Conservation (phyloP, 768 basidiomycete genomes). For the Mycena amicta region DNA sequence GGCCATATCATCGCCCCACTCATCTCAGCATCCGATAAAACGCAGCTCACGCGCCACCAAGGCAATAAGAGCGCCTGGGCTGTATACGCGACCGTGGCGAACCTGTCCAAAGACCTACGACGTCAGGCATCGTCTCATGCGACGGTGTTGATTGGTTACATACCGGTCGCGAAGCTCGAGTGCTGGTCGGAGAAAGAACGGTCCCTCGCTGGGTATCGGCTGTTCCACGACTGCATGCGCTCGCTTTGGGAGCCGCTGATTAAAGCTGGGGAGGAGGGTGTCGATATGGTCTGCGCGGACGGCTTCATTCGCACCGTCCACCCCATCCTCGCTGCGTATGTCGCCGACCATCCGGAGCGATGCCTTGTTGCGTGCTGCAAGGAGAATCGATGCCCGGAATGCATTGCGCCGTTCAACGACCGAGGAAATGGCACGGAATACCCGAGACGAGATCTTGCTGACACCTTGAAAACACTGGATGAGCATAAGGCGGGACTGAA, state of each 20-base stretch:
- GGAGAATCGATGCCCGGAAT: constrained; percentile 18
- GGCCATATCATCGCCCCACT: constrained; percentile 28
- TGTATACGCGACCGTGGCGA: constrained; percentile 38
- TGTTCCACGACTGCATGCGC: constrained; percentile 37
- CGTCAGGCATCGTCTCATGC: constrained; percentile 29
- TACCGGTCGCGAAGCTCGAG: constrained; percentile 36
- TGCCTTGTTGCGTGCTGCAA: constrained; percentile 9
- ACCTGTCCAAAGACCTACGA: constrained; percentile 29
- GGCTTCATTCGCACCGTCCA: not conserved
- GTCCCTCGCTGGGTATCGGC: constrained; percentile 25
- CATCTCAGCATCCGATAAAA: constrained; percentile 41
- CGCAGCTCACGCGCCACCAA: constrained; percentile 30
- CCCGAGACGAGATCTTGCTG: not conserved
- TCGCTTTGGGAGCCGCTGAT: constrained; percentile 29
- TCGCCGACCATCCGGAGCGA: constrained; percentile 16
- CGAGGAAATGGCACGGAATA: not conserved
- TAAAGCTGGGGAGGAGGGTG: constrained; percentile 7
- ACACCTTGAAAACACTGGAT: constrained; percentile 17
- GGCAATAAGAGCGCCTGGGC: constrained; percentile 39
- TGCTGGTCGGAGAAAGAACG: constrained; percentile 22
- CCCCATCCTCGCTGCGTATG: constrained; percentile 21
- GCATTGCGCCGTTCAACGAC: constrained; percentile 16
- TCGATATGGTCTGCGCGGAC: constrained; percentile 21
- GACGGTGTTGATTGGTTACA: constrained; percentile 34
- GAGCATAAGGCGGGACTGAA: constrained; percentile 15